phyloP scores from a whole-genome alignment of 192 early-diverging fungal genomes.

The Coemansia sp. region DNA sequence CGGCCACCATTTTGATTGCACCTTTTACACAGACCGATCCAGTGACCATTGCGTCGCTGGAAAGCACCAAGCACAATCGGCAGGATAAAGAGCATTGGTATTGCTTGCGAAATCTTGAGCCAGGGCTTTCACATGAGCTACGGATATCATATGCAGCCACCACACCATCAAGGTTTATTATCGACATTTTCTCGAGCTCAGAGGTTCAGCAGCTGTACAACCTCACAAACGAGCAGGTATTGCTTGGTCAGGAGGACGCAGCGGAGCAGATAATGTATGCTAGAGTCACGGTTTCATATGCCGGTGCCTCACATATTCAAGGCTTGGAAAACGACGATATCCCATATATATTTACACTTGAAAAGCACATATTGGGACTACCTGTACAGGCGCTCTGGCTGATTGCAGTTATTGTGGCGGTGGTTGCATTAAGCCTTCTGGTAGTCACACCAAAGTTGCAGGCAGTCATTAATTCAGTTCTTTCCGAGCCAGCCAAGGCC shows the following conservation, averaged over 20 bases:
- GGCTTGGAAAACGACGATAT: constrained; percentile 19
- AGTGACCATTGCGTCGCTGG: constrained; percentile 12
- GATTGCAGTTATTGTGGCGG: constrained; percentile 24
- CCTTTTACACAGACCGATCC: constrained; percentile 20
- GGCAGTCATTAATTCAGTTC: constrained; percentile 12
- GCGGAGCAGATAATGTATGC: constrained; percentile 14
- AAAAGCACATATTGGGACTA: constrained; percentile 40
- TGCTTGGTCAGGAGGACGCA: background rate
- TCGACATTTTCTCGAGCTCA: constrained; percentile 19
- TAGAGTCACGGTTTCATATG: constrained; percentile 25
- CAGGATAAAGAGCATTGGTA: constrained; percentile 36
- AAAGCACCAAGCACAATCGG: constrained; percentile 14
- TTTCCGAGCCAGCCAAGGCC: constrained; percentile 14
- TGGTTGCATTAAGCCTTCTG: constrained; percentile 12
- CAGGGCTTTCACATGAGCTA: constrained; percentile 28
- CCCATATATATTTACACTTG: constrained; percentile 31
- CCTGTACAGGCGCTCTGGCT: constrained; percentile 37
- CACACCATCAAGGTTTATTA: constrained; percentile 23
- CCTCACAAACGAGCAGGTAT: background rate
- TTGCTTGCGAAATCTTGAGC: constrained; percentile 10
- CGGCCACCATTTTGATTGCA: constrained; percentile 1
- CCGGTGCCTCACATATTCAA: constrained; percentile 23
- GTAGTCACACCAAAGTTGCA: constrained; percentile 23
- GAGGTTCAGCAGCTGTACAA: constrained; percentile 3
- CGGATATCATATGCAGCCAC: constrained; percentile 51